Base-by-base conservation (phyloP, 2,329 filamentous ascomycete genomes). In the Trichothecium sympodiale region DNA sequence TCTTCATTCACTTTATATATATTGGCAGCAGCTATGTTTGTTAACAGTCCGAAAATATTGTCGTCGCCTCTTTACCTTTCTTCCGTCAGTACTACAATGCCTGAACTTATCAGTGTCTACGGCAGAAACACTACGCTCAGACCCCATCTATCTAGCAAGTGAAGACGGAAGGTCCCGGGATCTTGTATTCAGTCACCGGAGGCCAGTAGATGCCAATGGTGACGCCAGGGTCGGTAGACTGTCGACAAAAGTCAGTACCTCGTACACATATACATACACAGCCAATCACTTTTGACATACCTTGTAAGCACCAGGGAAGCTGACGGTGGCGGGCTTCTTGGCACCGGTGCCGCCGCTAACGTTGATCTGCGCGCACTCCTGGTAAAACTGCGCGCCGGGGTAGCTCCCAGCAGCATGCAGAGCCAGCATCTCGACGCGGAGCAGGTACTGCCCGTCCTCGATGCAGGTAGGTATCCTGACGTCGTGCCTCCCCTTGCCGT, bases 381-480 rank as follows among this genome's bases (percentile, higher is more conserved):
- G 37, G 41, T 65, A 65, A 36, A 70, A 56, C 44, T 71, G 65
- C 6, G 66, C 64, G 4, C 64, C 64, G 13, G 56, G 54, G 35
- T 56, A 55, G 37, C 54, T 60, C 9, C 49, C 41, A 8, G 63
- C 64, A 13, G 51, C 56, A 54, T 77, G 73, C 6, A 77, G 64
- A 14, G 71, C 72, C 37, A 77, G 65, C 51, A 75, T 64, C 58
- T 77, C 74, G 36, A 72, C 69, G 14, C 74, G 66, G 9, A 76
- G 61, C 25, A 78, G 66, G 49, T 77, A 77, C 47, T 74, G 64
- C 15, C 74, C 74, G 5, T 69, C 52, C 26, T 62, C 62, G 35
- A 77, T 62, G 40, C 63, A 64, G 8, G 53, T 44, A 8, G 72
- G 73, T 37, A 77, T 69, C 38, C 59, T 63, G 39, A 73, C 65